Evolutionary conservation across 176 grass and related monocot species (phyloP).

Genomic region (Avena insularis): DNA sequence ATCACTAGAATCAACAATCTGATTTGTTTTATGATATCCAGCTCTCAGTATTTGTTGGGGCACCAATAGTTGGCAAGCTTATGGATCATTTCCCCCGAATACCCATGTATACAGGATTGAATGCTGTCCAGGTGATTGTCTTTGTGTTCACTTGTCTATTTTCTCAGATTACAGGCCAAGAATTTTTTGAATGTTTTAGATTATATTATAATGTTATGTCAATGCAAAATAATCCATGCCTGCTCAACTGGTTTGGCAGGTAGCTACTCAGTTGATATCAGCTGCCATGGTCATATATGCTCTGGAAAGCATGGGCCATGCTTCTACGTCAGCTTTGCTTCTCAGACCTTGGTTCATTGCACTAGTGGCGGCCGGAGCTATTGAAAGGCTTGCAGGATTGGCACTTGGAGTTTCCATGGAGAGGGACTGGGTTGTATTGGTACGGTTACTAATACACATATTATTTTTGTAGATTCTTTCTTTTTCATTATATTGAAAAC

Average conservation of each 20-base stretch:
- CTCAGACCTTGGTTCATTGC: conserved; percentile 89
- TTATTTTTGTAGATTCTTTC: conserved; percentile 5
- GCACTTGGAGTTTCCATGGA: conserved; percentile 93
- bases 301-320: conserved; percentile 51
- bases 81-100: conserved; percentile 96
- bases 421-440: conserved; percentile 96
- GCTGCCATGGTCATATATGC: conserved; percentile 87
- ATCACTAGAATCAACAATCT: conserved; percentile 35
- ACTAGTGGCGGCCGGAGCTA: conserved; percentile 74
- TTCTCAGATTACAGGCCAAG: conserved; percentile 27
- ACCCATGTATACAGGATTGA: conserved; percentile 81
- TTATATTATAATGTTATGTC: neutral
- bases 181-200: neutral
- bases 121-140: conserved; percentile 78
- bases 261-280: conserved; percentile 88
- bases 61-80: conserved; percentile 86
- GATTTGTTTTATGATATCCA: conserved; percentile 49
- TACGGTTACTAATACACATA: conserved; percentile 52
- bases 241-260: conserved; percentile 61
- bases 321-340: conserved; percentile 68
- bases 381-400: conserved; percentile 87
- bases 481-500: conserved; percentile 4
- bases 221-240: conserved; percentile 7
- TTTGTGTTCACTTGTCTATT: conserved; percentile 34
- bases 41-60: conserved; percentile 86